Evolutionary conservation across 306 rosid genomes (phyloP).

Genomic region (Sesbania bispinosa): DNA sequence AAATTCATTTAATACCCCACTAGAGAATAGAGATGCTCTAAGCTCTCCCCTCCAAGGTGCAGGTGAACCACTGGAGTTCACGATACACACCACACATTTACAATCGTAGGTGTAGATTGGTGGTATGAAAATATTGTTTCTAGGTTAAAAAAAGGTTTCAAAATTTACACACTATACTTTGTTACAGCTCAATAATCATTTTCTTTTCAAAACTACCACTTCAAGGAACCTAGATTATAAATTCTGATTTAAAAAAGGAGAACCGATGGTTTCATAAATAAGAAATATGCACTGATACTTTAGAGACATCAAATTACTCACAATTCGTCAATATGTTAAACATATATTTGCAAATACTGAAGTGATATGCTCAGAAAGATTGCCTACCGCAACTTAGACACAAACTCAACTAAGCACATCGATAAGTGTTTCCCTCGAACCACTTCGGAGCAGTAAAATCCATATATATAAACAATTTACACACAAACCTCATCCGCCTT

Average conservation of each 20-base stretch:
- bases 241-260: no score
- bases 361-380: conserved; percentile 8
- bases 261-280: background rate
- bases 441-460: conserved; percentile 5
- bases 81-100: no score
- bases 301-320: conserved; percentile 3
- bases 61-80: no score
- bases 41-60: no score
- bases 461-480: conserved; percentile 21
- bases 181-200: background rate
- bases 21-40: no score
- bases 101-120: no score
- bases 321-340: background rate
- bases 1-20: no score
- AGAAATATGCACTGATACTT: background rate
- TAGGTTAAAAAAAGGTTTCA: no score
- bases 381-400: conserved; percentile 8
- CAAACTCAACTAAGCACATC: no score
- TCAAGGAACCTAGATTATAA: background rate
- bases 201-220: background rate
- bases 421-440: no score
- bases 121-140: no score
- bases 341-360: conserved; percentile 16
- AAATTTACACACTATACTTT: no score
- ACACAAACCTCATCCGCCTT: background rate